Evolutionary conservation across 805 yeast species (phyloP), one percentile per base, ranked within the genome.

Genomic region (Starmerella asiatica): DNA sequence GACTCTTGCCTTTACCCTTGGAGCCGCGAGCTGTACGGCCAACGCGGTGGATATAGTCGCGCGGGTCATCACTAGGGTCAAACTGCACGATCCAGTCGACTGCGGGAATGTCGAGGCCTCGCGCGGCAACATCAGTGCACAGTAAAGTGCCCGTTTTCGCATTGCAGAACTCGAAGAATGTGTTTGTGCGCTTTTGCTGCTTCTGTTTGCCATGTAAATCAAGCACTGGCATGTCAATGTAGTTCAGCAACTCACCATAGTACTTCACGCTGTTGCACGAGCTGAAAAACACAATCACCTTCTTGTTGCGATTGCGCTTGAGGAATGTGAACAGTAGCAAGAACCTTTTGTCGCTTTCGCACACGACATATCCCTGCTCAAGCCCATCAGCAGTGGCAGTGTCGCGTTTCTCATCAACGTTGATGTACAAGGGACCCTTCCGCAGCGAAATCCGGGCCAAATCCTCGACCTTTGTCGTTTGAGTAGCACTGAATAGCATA

Each of bases 51-150:
- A 91, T 91, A 61, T 91, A 91, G 64, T 91, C 97, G 65, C 97
- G 77, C 63, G 98, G 98, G 65, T 91, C 98, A 78, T 91, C 98
- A 60, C 98, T 98, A 40, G 98, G 98, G 61, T 91, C 99, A 57
- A 84, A 91, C 68, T 91, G 98, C 49, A 91, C 80, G 56, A 91
- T 91, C 98, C 98, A 91, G 66, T 93, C 98, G 40, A 91, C 98
- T 21, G 93, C 79, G 39, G 99, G 99, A 52, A 91, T 91, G 67
- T 91, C 99, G 50, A 91, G 73, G 19, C 99, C 99, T 70, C 99
- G 78, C 18, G 99, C 98, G 24, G 98, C 99, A 51, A 91, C 98
- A 62, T 91, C 98, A 0, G 99, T 91, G 65, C 97, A 91, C 40
- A 91, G 70, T 54, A 91, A 63, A 32, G 82, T 86, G 35, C 98